Evolutionary conservation across 768 basidiomycete genomes (phyloP).

Genomic region (Xanthoconium stramineum): DNA sequence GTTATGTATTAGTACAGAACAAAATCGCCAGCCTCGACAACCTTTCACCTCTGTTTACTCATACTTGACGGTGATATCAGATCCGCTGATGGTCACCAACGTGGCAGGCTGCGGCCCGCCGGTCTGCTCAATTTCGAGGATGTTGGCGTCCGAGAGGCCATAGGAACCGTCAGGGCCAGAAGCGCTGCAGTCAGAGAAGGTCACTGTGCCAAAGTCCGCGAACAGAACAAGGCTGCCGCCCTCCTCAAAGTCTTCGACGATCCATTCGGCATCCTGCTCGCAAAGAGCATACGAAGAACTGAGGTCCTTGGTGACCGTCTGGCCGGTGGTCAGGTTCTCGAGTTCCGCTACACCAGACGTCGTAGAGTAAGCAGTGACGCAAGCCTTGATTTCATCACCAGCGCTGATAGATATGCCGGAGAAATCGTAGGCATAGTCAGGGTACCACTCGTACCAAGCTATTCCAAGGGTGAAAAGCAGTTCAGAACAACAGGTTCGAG

Average conservation of each 20-base stretch:
- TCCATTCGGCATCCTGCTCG: conserved; percentile 21
- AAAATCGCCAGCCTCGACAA: not conserved
- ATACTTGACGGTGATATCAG: conserved; percentile 6
- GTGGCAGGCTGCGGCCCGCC: conserved; percentile 9
- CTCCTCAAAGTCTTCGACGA: conserved; percentile 19
- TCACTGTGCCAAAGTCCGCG: conserved; percentile 20
- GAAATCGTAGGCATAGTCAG: conserved; percentile 14
- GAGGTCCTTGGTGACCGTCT: conserved; percentile 3
- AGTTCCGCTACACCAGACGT: conserved; percentile 18
- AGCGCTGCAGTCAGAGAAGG: conserved; percentile 13
- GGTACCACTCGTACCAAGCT: conserved; percentile 27
- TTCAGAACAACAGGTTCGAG: not conserved
- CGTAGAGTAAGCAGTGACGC: conserved; percentile 15
- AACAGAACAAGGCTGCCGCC: conserved; percentile 3
- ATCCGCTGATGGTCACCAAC: conserved; percentile 1
- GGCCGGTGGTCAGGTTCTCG: conserved; percentile 19
- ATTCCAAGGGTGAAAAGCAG: not conserved
- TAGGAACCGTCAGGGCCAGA: conserved; percentile 4
- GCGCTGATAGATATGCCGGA: conserved; percentile 9
- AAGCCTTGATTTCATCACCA: conserved; percentile 18
- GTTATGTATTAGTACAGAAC: not conserved
- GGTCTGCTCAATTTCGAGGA: conserved; percentile 13
- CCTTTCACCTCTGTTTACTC: not conserved
- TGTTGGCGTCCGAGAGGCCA: conserved; percentile 5
- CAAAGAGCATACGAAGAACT: conserved; percentile 18